Percentiles rank a stretch among this genome's conserved stretches.
phyloP scores from a whole-genome alignment of 805 yeast species.

The Blastobotrys mokoenaii region DNA sequence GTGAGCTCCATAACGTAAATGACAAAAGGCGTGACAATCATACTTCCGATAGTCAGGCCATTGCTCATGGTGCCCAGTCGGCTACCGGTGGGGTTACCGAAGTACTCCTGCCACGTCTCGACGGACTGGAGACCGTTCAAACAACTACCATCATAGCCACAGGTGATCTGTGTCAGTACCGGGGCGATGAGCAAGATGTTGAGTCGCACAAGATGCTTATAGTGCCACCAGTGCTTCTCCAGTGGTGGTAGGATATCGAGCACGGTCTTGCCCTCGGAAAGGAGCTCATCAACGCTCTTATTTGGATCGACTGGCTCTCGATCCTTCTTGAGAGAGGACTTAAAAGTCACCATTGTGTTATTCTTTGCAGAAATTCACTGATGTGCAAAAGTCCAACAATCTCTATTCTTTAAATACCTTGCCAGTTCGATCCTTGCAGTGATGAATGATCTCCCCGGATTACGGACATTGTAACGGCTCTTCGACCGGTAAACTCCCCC shows the following conservation, averaged over 20 bases:
- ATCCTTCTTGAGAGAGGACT: too few relatives aligned
- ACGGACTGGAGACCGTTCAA: slow-evolving; percentile 22
- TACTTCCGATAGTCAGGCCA: slow-evolving; percentile 46
- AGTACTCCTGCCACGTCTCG: slow-evolving; percentile 13
- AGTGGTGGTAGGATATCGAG: slow-evolving; percentile 11
- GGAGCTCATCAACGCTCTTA: too few relatives aligned
- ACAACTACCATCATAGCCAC: slow-evolving; percentile 17
- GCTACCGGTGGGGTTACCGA: slow-evolving; percentile 13
- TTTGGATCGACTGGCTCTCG: too few relatives aligned
- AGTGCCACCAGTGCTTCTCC: slow-evolving; percentile 14
- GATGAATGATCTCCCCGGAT: too few relatives aligned
- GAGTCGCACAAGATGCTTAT: slow-evolving; percentile 12
- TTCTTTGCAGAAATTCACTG: too few relatives aligned
- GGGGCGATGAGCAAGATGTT: slow-evolving; percentile 11
- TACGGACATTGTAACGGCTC: too few relatives aligned
- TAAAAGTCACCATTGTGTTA: too few relatives aligned
- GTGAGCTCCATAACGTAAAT: slow-evolving; percentile 47
- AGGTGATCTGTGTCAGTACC: slow-evolving; percentile 10
- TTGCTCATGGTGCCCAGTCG: slow-evolving; percentile 15
- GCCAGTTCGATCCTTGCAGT: too few relatives aligned
- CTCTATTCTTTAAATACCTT: too few relatives aligned
- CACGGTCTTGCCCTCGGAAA: not conserved
- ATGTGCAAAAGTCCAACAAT: too few relatives aligned
- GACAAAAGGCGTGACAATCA: slow-evolving; percentile 59
- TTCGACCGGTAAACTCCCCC: too few relatives aligned